These are phyloP conservation scores for Penicillium cinerascens DNA, from an alignment of 495 filamentous ascomycete genomes.

Conservation along the genomic window DNA sequence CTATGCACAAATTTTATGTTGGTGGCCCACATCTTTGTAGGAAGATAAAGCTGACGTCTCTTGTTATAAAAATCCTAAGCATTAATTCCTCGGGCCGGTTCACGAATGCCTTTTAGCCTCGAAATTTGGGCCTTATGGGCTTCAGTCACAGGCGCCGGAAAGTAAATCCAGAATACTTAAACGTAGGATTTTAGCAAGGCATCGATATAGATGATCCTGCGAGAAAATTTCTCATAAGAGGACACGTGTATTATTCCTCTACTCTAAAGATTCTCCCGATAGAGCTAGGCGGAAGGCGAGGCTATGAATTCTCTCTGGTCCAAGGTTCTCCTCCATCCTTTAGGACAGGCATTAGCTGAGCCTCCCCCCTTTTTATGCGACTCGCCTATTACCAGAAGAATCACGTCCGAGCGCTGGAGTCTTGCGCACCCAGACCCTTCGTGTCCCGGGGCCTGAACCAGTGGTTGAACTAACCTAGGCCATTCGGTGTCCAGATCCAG, in stretches of 20 bases:
- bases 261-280: conserved; percentile 4
- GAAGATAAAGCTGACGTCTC: neutral
- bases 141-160: conserved; percentile 6
- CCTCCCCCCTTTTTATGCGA: too few relatives aligned
- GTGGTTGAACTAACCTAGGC: too few relatives aligned
- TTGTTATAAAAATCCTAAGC: neutral
- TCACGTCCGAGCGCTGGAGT: neutral
- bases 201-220: neutral
- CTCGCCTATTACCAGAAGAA: conserved; percentile 11
- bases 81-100: neutral
- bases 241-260: neutral
- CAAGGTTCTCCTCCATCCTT: conserved; percentile 6
- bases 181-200: conserved; percentile 1
- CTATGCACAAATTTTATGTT: conserved; percentile 4
- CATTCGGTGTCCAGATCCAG: conserved; percentile 3
- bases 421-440: conserved; percentile 5
- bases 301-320: conserved; percentile 4
- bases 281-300: conserved; percentile 12
- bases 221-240: conserved; percentile 1
- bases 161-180: conserved; percentile 13
- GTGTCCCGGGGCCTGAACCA: conserved; percentile 7
- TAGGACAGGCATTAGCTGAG: conserved; percentile 3
- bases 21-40: conserved; percentile 6
- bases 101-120: conserved; percentile 1
- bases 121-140: neutral